A percentile compares a stretch with the other conserved stretches of the same genome.
phyloP scores from a whole-genome alignment of 306 rosid species.

The Malus orientalis region DNA sequence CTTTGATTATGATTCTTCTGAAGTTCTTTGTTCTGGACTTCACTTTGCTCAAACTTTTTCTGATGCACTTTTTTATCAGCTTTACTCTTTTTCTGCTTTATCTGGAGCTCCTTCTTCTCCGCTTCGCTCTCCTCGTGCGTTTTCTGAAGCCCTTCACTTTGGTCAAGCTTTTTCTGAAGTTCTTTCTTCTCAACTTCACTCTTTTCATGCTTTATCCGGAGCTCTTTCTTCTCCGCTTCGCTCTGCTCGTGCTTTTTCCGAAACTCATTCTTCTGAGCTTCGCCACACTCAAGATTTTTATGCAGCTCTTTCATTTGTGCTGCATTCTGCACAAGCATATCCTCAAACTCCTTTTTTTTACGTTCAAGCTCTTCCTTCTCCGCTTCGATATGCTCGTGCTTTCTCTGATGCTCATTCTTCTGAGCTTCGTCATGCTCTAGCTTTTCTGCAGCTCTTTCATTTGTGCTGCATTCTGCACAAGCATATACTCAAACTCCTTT shows the following conservation, averaged over 20 bases:
- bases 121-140: not conserved
- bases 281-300: not conserved
- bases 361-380: slow-evolving; percentile 4
- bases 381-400: not conserved
- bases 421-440: not conserved
- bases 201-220: slow-evolving; percentile 17
- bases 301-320: not conserved
- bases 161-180: not conserved
- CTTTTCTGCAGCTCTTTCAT: not conserved
- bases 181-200: slow-evolving; percentile 1
- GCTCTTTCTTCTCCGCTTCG: not conserved
- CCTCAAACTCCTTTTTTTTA: slow-evolving; percentile 16
- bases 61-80: not conserved
- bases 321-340: not conserved
- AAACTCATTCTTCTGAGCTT: too few species aligned
- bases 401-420: not conserved
- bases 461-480: not conserved
- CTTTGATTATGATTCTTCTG: too few species aligned
- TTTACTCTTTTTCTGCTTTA: slow-evolving; percentile 24
- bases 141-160: too few species aligned
- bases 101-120: not conserved
- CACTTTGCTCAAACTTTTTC: not conserved
- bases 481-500: not conserved
- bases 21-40: too few species aligned
- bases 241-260: not conserved